These are phyloP conservation scores for Candida khao-thaluensis DNA, from an alignment of 805 yeast genomes.

Conservation along the genomic window DNA sequence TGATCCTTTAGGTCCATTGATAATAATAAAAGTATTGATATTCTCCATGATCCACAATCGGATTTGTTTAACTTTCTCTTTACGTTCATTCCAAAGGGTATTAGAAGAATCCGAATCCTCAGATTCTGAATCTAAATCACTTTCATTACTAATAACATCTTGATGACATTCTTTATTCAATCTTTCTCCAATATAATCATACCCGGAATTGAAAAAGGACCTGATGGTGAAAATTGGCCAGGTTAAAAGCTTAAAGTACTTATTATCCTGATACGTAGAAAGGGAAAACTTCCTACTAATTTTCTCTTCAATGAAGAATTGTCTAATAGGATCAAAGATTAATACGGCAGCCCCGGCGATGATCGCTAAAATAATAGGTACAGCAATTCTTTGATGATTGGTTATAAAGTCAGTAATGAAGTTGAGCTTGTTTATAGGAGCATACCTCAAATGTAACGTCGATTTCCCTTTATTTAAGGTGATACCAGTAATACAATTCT, in stretches of 20 bases:
- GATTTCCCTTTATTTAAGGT: constrained; percentile 55
- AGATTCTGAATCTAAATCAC: constrained; percentile 15
- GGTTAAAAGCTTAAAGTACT: constrained; percentile 25
- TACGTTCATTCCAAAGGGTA: constrained; percentile 69
- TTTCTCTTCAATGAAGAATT: constrained; percentile 71
- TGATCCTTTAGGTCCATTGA: constrained; percentile 93
- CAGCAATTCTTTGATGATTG: constrained; percentile 77
- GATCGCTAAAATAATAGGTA: constrained; percentile 77
- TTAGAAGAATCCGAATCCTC: constrained; percentile 20
- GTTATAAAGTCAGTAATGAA: constrained; percentile 55
- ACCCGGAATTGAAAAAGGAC: constrained; percentile 30
- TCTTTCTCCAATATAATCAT: constrained; percentile 36
- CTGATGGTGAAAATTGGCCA: constrained; percentile 26
- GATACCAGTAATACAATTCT: constrained; percentile 86
- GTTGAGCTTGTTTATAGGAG: constrained; percentile 53
- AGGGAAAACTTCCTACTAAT: constrained; percentile 60
- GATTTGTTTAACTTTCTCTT: constrained; percentile 64
- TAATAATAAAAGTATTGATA: constrained; percentile 83
- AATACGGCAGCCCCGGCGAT: constrained; percentile 79
- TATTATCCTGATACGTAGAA: constrained; percentile 42
- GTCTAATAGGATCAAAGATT: constrained; percentile 91
- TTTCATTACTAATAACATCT: constrained; percentile 18
- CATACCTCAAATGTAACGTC: constrained; percentile 69
- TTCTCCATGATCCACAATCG: constrained; percentile 83
- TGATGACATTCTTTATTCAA: constrained; percentile 13